Evolutionary conservation across 306 rosid species (phyloP), one percentile per base, ranked within the genome.

Genomic region (Vigna unguiculata): DNA sequence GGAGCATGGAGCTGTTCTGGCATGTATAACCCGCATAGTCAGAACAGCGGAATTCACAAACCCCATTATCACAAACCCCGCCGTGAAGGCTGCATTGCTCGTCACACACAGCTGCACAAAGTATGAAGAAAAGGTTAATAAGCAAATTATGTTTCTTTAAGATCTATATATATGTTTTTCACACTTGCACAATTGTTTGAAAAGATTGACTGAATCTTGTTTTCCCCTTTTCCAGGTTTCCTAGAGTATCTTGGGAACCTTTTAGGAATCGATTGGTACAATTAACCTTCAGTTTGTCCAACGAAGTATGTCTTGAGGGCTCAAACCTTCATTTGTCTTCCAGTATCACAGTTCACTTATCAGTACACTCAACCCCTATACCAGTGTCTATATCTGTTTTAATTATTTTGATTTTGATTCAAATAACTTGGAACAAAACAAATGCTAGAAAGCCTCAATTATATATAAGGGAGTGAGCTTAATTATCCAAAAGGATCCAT

Each of bases 71-170:
- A 84, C 97, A 94, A 71, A 94, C 98, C 74, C 98, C 98, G 3
- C 98, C 98, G 73, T 94, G 97, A 66, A 94, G 96, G 82, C 98
- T 94, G 86, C 98, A 94, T 84, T 94, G 98, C 80, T 92, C 97
- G 64, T 94, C 98, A 71, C 98, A 94, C 64, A 92, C 88, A 72
- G 95, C 98, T 94, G 96, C 85, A 81, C 47, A 65, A 61, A 77
- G 82, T 76, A 75, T 2, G 34, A 64, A 19, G 69, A 36, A 57
- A 28, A 66, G 41, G 24, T 78, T 41, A 81, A 74, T 34, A 61
- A 77, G 54, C 68, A 51, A 36, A 66, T 54, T 12, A 67, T 72
- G 45, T 25, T 25, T 58, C 43, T 46, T 34, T n/a, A 64, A 45
- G 41, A 55, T 67, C 6, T 8, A 72, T 21, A 57, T 43, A 11